Base-by-base conservation (phyloP, 805 yeast species). In the Suhomyces vadensis region DNA sequence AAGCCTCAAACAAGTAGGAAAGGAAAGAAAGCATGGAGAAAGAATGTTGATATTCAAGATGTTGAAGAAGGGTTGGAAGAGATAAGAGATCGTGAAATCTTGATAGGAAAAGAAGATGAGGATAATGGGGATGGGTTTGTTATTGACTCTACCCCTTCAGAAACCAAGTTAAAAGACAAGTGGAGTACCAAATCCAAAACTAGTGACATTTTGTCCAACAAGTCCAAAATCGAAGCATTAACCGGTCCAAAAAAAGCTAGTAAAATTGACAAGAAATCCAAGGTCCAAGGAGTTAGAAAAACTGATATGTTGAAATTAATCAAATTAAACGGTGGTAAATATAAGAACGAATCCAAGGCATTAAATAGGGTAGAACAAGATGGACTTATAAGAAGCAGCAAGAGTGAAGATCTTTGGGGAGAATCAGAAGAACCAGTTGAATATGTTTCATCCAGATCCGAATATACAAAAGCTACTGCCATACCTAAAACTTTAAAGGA, bases 1-100 rank as follows among this genome's bases (percentile, higher is more conserved):
- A 75, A 73, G 53, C 69, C 69, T 35, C 97, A 91, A 66, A 59
- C 85, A 4, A 89, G 97, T 6, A 78, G 98, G 58, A 94, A 94
- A 71, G 96, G 96, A 35, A 92, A 87, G 75, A 84, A 78, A 61
- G 82, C 96, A 4, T 88, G 97, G 95, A 81, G 96, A 62, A 89
- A 89, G 66, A 88, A 94, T 64, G 86, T 94, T 46, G 96, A 94
- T 63, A 69, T 94, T 14, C 82, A 80, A 19, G 97, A 89, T 51
- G 72, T 94, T 39, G 89, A 86, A 57, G 64, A 67, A 24, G 85
- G 85, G 9, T 68, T 92, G 31, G 92, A 84, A 53, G 81, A 78
- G 35, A 74, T 74, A 41, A 74, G 89, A 46, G 95, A 88, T 41
- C 80, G 81, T 46, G 60, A 75, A 50, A 67, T 77, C 45, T 74